A percentile compares a stretch with the other conserved stretches of the same genome.
phyloP scores from a whole-genome alignment of 75 land plant genomes.

The Azolla pinnata region DNA sequence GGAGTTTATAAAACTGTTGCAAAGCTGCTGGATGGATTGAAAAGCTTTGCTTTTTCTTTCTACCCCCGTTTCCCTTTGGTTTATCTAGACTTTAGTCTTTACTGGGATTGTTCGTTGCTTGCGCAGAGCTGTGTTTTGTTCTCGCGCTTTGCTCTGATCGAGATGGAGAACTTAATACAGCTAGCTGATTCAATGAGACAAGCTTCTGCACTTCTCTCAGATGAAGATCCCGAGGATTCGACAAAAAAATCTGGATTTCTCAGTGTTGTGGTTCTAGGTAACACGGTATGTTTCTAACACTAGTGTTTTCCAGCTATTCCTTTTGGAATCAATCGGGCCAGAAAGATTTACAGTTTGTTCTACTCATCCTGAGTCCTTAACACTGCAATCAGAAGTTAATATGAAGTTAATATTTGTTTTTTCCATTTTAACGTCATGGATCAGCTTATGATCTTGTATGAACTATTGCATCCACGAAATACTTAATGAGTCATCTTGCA shows the following conservation, averaged over 20 bases:
- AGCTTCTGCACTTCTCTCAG: constrained; percentile 65
- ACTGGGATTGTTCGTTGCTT: neutral
- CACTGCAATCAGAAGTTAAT: neutral
- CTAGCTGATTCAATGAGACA: constrained; percentile 91
- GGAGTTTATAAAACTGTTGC: too few species aligned
- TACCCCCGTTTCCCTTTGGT: neutral
- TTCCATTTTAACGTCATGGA: neutral
- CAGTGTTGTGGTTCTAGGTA: constrained; percentile 86
- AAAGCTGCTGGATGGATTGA: too few species aligned
- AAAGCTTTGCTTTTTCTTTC: too few species aligned
- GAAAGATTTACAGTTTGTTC: neutral
- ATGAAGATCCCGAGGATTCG: constrained; percentile 75
- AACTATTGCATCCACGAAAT: neutral
- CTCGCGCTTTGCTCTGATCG: constrained; percentile 6
- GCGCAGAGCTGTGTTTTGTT: neutral
- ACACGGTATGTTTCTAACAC: constrained; percentile 55
- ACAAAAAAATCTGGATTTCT: constrained; percentile 66
- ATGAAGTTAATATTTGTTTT: neutral
- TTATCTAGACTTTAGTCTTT: neutral
- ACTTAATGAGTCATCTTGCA: too few species aligned
- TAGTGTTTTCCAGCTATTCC: neutral
- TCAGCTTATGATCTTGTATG: neutral
- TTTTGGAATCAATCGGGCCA: neutral
- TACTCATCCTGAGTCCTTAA: neutral
- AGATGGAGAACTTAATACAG: constrained; percentile 80